Evolutionary conservation across 2,329 filamentous ascomycete species (phyloP).

Genomic region (Aspergillus ochraceoroseus): DNA sequence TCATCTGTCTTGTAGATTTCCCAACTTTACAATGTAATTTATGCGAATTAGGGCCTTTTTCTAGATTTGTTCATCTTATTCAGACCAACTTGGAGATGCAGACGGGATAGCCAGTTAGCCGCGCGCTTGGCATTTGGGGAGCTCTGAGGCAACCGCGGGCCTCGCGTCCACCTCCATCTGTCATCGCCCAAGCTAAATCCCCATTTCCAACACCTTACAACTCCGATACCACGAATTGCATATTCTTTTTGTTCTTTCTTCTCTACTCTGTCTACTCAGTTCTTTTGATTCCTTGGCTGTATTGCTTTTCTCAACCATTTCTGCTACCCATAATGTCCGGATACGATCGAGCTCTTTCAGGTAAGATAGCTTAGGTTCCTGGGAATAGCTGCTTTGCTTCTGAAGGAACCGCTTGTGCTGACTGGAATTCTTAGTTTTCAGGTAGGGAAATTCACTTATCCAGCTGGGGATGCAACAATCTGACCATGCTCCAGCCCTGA

Average conservation of each 20-base stretch:
- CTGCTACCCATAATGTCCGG: conserved; percentile 62
- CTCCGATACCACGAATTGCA: conserved; percentile 18
- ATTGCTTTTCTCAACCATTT: conserved; percentile 1
- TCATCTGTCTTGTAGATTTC: not conserved
- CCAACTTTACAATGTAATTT: too few relatives aligned
- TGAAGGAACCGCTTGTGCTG: conserved; percentile 32
- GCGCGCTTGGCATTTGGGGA: conserved; percentile 26
- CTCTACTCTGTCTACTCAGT: conserved; percentile 5
- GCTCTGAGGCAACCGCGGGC: conserved; percentile 27
- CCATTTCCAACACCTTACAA: conserved; percentile 15
- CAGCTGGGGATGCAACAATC: conserved; percentile 26
- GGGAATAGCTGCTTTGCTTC: conserved; percentile 1
- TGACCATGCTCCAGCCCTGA: conserved; percentile 71
- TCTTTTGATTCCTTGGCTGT: conserved; percentile 8
- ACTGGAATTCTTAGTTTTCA: conserved; percentile 67
- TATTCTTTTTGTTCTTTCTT: conserved; percentile 5
- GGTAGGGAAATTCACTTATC: conserved; percentile 46
- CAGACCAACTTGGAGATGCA: not conserved
- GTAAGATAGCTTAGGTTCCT: conserved; percentile 53
- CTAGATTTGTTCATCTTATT: too few relatives aligned
- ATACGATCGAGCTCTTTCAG: conserved; percentile 98
- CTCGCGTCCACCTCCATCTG: conserved; percentile 28
- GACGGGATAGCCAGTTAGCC: conserved; percentile 17
- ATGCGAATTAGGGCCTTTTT: too few relatives aligned
- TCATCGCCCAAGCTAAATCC: conserved; percentile 22